These are phyloP conservation scores for Candida rishiriensis DNA, from an alignment of 805 yeast species.

Conservation along the genomic window DNA sequence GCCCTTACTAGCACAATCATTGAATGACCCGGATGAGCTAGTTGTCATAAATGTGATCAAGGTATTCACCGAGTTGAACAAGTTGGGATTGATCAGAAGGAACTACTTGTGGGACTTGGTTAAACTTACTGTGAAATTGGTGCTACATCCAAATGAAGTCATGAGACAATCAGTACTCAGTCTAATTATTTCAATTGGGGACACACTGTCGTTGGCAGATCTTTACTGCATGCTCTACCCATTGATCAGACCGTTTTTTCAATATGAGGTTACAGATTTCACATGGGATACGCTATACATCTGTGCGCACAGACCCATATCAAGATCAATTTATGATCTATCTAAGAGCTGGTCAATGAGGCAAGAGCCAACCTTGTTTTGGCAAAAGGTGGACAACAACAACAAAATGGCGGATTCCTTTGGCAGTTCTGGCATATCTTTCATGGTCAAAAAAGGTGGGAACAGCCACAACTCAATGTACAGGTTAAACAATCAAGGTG, in stretches of 20 bases:
- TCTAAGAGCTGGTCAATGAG: constrained; percentile 68
- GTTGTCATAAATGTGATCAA: constrained; percentile 69
- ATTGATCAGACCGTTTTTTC: constrained; percentile 66
- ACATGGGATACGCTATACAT: constrained; percentile 63
- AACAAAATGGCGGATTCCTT: constrained; percentile 34
- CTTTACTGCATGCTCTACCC: constrained; percentile 81
- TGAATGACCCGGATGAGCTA: constrained; percentile 78
- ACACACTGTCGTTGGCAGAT: constrained; percentile 69
- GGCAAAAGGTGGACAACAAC: constrained; percentile 51
- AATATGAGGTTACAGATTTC: constrained; percentile 69
- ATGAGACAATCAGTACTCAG: constrained; percentile 65
- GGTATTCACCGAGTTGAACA: constrained; percentile 51
- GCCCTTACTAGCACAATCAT: constrained; percentile 79
- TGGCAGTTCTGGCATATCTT: constrained; percentile 39
- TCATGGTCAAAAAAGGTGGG: constrained; percentile 24
- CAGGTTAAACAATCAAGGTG: constrained; percentile 15
- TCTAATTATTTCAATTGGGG: constrained; percentile 58
- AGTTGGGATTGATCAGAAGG: constrained; percentile 51
- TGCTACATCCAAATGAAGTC: constrained; percentile 85
- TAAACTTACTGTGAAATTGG: constrained; percentile 46
- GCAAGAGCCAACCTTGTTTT: constrained; percentile 67
- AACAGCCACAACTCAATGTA: constrained; percentile 12
- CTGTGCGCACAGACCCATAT: constrained; percentile 62
- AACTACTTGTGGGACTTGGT: constrained; percentile 53
- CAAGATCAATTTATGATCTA: constrained; percentile 59